Evolutionary conservation across 2,329 filamentous ascomycete species (phyloP).

Genomic region (Dactylonectria estremocensis): DNA sequence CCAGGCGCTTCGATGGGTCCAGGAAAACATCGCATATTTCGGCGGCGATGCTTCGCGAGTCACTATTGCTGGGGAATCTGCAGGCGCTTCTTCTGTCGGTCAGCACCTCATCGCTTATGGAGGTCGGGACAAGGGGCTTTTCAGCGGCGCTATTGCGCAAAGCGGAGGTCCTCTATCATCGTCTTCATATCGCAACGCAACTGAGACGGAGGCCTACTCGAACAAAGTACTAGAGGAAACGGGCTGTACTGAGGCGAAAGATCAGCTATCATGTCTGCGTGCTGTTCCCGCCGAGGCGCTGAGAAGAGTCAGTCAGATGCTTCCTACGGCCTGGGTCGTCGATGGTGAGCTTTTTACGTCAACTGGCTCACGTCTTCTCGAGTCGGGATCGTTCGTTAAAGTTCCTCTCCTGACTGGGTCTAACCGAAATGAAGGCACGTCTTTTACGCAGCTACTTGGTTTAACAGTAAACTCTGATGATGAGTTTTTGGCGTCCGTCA

Average conservation of each 20-base stretch:
- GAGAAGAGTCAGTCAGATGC: not conserved
- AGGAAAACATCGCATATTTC: constrained; percentile 54
- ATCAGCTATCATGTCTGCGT: constrained; percentile 1
- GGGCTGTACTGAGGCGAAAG: not conserved
- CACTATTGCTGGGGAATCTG: constrained; percentile 55
- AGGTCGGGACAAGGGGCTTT: constrained; percentile 63
- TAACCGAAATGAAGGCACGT: constrained; percentile 43
- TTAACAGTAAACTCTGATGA: constrained; percentile 42
- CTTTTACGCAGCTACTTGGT: constrained; percentile 40
- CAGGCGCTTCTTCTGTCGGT: constrained; percentile 61
- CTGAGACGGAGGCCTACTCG: constrained; percentile 19
- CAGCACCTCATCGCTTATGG: constrained; percentile 63
- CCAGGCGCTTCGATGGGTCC: constrained; percentile 55
- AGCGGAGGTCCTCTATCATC: constrained; percentile 55
- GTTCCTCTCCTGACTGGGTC: constrained; percentile 51
- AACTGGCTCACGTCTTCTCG: constrained; percentile 37
- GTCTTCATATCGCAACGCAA: not conserved
- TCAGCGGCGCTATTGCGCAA: constrained; percentile 63
- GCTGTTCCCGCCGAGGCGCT: constrained; percentile 1
- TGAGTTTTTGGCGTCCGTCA: constrained; percentile 32
- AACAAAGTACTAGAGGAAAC: not conserved
- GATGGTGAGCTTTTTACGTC: constrained; percentile 35
- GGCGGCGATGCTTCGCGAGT: constrained; percentile 49
- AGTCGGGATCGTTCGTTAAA: constrained; percentile 49
- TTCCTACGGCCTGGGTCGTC: constrained; percentile 47